phyloP scores from a whole-genome alignment of 345 rosid species.

The Streptanthus diversifolius region DNA sequence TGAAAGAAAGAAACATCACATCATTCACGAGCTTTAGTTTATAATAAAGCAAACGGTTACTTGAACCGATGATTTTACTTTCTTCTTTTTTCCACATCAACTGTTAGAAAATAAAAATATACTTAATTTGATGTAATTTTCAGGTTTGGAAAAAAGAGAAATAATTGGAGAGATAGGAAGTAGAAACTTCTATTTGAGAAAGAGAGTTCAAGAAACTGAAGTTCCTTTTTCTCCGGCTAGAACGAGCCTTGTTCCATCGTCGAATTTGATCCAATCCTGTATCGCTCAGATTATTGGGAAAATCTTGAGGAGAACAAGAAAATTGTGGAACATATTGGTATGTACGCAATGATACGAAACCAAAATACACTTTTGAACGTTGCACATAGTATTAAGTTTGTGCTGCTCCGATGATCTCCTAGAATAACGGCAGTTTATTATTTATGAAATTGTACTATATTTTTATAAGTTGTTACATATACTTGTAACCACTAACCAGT shows the following conservation, averaged over 20 bases:
- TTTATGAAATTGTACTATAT: background rate
- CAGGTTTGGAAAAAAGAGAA: slow-evolving; percentile 64
- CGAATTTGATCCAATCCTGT: slow-evolving; percentile 38
- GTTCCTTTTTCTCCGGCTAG: background rate
- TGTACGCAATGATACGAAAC: slow-evolving; percentile 44
- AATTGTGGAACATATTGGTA: slow-evolving; percentile 55
- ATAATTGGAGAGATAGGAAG: slow-evolving; percentile 63
- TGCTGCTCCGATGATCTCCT: background rate
- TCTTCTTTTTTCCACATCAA: background rate
- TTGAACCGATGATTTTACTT: background rate
- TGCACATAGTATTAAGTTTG: slow-evolving; percentile 17
- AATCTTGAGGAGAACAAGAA: slow-evolving; percentile 50
- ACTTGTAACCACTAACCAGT: background rate
- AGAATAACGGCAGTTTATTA: background rate
- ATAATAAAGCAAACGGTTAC: background rate
- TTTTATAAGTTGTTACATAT: background rate
- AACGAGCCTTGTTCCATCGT: slow-evolving; percentile 27
- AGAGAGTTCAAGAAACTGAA: slow-evolving; percentile 31
- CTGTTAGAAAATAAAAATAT: background rate
- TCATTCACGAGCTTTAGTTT: background rate
- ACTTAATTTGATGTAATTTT: background rate
- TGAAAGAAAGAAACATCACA: background rate
- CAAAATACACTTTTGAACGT: background rate
- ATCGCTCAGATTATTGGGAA: slow-evolving; percentile 49
- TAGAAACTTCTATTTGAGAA: slow-evolving; percentile 72